A percentile compares a stretch with the other conserved stretches of the same genome.
Evolutionary conservation across 2,329 filamentous ascomycete species (phyloP).

Genomic region (Colletotrichum tabaci): DNA sequence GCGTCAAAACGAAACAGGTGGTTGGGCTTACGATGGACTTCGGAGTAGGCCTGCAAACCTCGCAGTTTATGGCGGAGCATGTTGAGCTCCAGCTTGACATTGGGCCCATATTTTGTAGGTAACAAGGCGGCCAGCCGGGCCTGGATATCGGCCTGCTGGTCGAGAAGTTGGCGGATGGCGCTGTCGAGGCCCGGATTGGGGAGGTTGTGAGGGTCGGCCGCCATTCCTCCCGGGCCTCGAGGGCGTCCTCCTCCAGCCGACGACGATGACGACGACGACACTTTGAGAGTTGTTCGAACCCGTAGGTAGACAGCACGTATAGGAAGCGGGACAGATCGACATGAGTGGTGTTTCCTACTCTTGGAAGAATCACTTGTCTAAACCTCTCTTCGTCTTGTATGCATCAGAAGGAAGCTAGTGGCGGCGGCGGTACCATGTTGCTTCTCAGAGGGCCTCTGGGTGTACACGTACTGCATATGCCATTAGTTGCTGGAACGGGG

Average conservation of each 20-base stretch:
- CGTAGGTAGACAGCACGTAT: neutral
- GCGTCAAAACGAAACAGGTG: conserved; percentile 30
- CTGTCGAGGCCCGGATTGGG: conserved; percentile 59
- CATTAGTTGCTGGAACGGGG: conserved; percentile 5
- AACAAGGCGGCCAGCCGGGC: conserved; percentile 65
- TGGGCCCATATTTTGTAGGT: conserved; percentile 62
- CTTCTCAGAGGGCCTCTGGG: conserved; percentile 2
- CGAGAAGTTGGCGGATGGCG: conserved; percentile 62
- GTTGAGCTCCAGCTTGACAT: conserved; percentile 64
- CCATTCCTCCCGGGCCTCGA: conserved; percentile 43
- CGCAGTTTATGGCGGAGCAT: conserved; percentile 71
- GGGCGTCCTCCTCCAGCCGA: conserved; percentile 40
- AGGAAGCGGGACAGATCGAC: conserved; percentile 5
- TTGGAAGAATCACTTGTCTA: conserved; percentile 6
- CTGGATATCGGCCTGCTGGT: conserved; percentile 69
- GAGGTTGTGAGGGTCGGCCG: conserved; percentile 41
- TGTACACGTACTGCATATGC: conserved; percentile 7
- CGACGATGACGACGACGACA: conserved; percentile 34
- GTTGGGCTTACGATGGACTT: conserved; percentile 63
- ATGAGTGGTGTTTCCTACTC: conserved; percentile 5
- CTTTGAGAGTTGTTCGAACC: conserved; percentile 17
- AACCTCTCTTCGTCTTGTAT: conserved; percentile 9
- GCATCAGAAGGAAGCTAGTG: conserved; percentile 30
- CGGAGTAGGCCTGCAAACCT: conserved; percentile 63
- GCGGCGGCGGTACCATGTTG: conserved; percentile 24